Evolutionary conservation across 2,329 filamentous ascomycete genomes (phyloP), one percentile per base, ranked within the genome.

Genomic region (Neonectria ditissima): DNA sequence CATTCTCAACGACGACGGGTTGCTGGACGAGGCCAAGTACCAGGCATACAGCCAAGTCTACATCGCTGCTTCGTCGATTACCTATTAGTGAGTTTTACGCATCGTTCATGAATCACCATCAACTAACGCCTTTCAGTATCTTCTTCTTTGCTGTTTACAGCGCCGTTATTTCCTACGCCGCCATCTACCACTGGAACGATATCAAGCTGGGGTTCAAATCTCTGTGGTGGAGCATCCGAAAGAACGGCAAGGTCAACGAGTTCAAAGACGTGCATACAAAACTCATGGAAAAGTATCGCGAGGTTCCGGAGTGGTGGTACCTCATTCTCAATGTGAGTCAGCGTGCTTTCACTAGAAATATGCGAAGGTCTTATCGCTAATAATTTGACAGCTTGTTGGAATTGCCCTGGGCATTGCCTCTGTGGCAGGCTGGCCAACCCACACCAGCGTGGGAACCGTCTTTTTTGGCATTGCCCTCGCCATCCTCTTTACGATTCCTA

Each of bases 251-350:
- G 16, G 16, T 50, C 4, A 47, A 52, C 0, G 62, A 71, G 3
- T 78, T 80, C 14, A 80, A 79, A 55, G 81, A 85, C 63, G 69
- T 81, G 0, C 80, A 84, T 41, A 81, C 73, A 2, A 73, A 79
- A 0, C 71, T 82, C 1, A 84, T 85, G 82, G 67, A 74, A 5
- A 75, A 72, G 2, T 84, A 84, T 63, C 72, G 75, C 0, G 83
- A 84, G 50, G 81, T 84, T 0, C 82, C 83, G 0, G 82, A 84
- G 59, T 85, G 82, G 82, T 85, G 83, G 77, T 78, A 77, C 26
- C 11, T 72, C 1, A 30, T 73, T 16, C 61, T 72, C 0, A 72
- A 72, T 22, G 65, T 71, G 3, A 62, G 68, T 61, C 22, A 2
- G 5, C 7, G 6, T 7, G 6, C 8, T 4, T 8, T 3, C 11